These are phyloP conservation scores for Graphiopsis chlorocephala DNA, from an alignment of 2,329 filamentous ascomycete genomes.

Conservation along the genomic window DNA sequence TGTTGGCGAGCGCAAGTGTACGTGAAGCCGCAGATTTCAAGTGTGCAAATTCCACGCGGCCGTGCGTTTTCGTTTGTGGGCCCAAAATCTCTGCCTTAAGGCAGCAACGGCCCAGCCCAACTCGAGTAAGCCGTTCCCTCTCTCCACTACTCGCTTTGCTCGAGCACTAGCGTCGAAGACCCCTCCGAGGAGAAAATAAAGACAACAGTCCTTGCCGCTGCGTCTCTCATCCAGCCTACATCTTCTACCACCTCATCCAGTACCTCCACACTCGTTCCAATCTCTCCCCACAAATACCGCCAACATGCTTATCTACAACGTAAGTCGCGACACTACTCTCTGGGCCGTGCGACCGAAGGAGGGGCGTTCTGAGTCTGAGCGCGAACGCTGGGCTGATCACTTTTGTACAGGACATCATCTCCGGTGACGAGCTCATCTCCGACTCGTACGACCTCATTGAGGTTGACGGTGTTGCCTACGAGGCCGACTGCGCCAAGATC, in stretches of 20 bases:
- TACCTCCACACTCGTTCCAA: slow-evolving; percentile 11
- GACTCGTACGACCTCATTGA: slow-evolving; percentile 86
- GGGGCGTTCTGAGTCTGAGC: neutral
- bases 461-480: slow-evolving; percentile 76
- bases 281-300: slow-evolving; percentile 19
- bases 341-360: slow-evolving; percentile 4
- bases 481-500: slow-evolving; percentile 91
- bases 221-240: slow-evolving; percentile 2
- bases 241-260: slow-evolving; percentile 10
- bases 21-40: slow-evolving; percentile 3
- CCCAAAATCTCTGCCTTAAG: neutral
- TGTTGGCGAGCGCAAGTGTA: slow-evolving; percentile 15
- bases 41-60: neutral
- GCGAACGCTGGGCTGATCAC: neutral
- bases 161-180: slow-evolving; percentile 2
- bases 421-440: slow-evolving; percentile 92
- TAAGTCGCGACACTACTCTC: slow-evolving; percentile 31
- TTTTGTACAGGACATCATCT: slow-evolving; percentile 72
- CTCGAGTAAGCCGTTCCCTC: neutral
- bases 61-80: slow-evolving; percentile 9
- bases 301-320: slow-evolving; percentile 60
- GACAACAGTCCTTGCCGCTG: slow-evolving; percentile 11
- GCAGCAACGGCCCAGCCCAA: neutral
- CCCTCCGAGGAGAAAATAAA: neutral
- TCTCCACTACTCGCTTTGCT: neutral